phyloP scores from a whole-genome alignment of 2,329 filamentous ascomycete genomes.

The Talaromyces sp. region DNA sequence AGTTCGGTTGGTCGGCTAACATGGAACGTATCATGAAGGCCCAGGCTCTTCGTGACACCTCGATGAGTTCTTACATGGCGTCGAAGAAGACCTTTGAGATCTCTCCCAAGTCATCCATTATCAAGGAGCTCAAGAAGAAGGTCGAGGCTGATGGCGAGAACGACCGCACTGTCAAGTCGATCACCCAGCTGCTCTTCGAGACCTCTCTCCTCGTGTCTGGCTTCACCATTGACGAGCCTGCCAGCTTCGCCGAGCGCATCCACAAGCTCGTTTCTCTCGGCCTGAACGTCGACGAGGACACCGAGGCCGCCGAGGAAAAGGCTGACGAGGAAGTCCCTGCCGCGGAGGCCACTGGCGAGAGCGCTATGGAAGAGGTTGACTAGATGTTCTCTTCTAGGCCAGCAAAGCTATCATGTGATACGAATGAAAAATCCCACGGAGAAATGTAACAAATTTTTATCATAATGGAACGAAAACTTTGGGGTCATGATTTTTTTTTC shows the following conservation, averaged over 20 bases:
- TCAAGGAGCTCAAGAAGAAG: conserved; percentile 99
- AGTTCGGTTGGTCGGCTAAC: conserved; percentile 99
- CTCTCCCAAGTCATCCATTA: conserved; percentile 95
- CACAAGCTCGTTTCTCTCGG: conserved; percentile 99
- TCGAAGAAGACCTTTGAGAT: conserved; percentile 99
- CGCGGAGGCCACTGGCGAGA: conserved; percentile 68
- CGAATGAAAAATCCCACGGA: conserved; percentile 3
- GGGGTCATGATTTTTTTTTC: conserved; percentile 5
- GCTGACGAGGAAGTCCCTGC: conserved; percentile 54
- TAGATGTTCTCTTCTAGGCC: conserved; percentile 45
- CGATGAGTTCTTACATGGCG: conserved; percentile 99
- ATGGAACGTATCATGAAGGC: conserved; percentile 99
- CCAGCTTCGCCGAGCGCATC: conserved; percentile 96
- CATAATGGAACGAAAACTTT: conserved; percentile 10
- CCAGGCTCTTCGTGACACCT: conserved; percentile 98
- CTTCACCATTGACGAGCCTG: conserved; percentile 99
- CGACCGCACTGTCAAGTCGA: conserved; percentile 98
- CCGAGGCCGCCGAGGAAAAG: conserved; percentile 60
- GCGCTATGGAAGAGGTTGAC: conserved; percentile 99
- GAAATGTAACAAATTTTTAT: conserved; percentile 8
- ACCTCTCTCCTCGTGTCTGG: conserved; percentile 97
- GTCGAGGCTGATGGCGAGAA: conserved; percentile 96
- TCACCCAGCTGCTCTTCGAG: conserved; percentile 97
- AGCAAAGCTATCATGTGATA: conserved; percentile 8
- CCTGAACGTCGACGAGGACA: conserved; percentile 93